Conservation (phyloP, 305 asterid genomes). For the Plantago lanceolata region DNA sequence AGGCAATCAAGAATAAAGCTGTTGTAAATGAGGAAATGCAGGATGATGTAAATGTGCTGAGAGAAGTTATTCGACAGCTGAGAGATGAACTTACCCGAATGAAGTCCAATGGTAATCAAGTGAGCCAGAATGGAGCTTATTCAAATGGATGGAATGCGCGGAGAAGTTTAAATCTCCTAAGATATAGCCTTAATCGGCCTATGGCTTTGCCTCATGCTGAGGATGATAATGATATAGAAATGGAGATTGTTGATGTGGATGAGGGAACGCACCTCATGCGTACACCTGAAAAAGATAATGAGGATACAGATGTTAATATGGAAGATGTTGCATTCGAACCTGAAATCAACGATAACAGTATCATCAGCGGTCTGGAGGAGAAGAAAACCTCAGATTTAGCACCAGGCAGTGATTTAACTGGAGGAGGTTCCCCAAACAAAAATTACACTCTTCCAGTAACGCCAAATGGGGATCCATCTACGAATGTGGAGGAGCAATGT, state of each 20-base stretch:
- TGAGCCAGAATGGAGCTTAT: constrained; percentile 54
- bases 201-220: constrained; percentile 62
- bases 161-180: constrained; percentile 85
- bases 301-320: constrained; percentile 68
- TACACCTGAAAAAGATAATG: constrained; percentile 34
- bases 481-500: constrained; percentile 25
- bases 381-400: constrained; percentile 22
- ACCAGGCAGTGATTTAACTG: constrained; percentile 28
- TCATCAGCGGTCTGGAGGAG: constrained; percentile 17
- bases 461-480: constrained; percentile 26
- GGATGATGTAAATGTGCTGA: constrained; percentile 79
- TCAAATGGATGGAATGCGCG: constrained; percentile 87
- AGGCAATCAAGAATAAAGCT: constrained; percentile 95
- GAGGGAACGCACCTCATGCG: constrained; percentile 33
- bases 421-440: neutral
- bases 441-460: constrained; percentile 18
- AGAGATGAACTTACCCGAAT: constrained; percentile 81
- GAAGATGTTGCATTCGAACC: constrained; percentile 53
- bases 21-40: constrained; percentile 89
- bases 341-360: constrained; percentile 28
- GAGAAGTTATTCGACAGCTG: constrained; percentile 79
- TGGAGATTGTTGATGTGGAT: constrained; percentile 79
- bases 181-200: constrained; percentile 86
- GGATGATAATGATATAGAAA: constrained; percentile 89
- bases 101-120: constrained; percentile 59